Evolutionary conservation across 2,329 filamentous ascomycete genomes (phyloP).

Genomic region (Diaporthe humulicola): DNA sequence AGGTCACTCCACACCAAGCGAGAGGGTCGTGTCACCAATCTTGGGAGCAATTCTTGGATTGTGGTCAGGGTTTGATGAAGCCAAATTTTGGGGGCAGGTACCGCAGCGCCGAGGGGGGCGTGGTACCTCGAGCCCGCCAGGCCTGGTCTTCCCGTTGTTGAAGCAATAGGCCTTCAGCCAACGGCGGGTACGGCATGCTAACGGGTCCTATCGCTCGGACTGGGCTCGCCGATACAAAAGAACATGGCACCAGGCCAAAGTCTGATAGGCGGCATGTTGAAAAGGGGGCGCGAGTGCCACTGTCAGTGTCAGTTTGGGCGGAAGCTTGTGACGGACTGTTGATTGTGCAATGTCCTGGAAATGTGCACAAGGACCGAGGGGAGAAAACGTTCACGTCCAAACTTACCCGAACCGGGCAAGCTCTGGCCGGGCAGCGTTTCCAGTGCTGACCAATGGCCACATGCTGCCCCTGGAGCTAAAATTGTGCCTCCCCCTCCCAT

Average conservation of each 20-base stretch:
- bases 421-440: slow-evolving; percentile 18
- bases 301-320: slow-evolving; percentile 11
- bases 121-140: slow-evolving; percentile 5
- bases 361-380: slow-evolving; percentile 12
- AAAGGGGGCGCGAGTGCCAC: slow-evolving; percentile 20
- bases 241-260: neutral
- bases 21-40: slow-evolving; percentile 25
- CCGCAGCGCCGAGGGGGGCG: neutral
- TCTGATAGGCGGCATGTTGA: neutral
- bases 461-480: slow-evolving; percentile 24
- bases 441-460: slow-evolving; percentile 15
- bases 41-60: slow-evolving; percentile 20
- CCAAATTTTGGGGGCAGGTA: slow-evolving; percentile 31
- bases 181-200: neutral
- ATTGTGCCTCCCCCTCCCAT: neutral
- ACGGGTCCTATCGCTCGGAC: neutral
- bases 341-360: slow-evolving; percentile 31
- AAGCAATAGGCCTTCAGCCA: neutral
- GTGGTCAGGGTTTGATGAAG: slow-evolving; percentile 35
- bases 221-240: neutral
- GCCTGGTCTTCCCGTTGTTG: neutral
- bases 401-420: slow-evolving; percentile 29
- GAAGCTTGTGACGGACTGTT: slow-evolving; percentile 8
- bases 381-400: slow-evolving; percentile 23
- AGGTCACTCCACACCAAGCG: neutral